These are phyloP conservation scores for Eimeria zaria DNA, from an alignment of 169 alveolate genomes.

Conservation along the genomic window DNA sequence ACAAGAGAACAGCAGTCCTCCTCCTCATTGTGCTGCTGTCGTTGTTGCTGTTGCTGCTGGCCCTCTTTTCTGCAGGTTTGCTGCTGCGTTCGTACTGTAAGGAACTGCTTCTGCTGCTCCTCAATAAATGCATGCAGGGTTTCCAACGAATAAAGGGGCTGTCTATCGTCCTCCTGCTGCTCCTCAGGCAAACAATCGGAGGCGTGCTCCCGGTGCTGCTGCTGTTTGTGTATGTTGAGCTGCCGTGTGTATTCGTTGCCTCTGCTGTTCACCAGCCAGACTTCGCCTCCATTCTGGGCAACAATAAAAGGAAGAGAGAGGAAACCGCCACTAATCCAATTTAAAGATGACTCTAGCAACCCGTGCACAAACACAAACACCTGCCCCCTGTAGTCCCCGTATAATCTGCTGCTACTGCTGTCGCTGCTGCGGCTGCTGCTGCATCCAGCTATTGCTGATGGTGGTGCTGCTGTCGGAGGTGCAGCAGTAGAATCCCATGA, in stretches of 20 bases:
- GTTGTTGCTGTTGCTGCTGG: conserved; percentile 3
- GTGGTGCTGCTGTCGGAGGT: background rate
- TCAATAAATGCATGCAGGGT: conserved; percentile 22
- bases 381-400: conserved; percentile 66
- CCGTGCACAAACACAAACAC: conserved; percentile 94
- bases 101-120: conserved; percentile 11
- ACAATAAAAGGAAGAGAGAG: conserved; percentile 90
- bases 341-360: conserved; percentile 92
- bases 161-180: background rate
- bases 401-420: conserved; percentile 45
- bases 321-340: conserved; percentile 91
- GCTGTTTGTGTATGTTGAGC: conserved; percentile 4
- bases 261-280: conserved; percentile 95
- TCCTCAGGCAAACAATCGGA: background rate
- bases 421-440: conserved; percentile 46
- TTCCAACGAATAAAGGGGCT: background rate
- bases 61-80: background rate
- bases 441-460: background rate
- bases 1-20: conserved; percentile 61
- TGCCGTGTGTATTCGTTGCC: conserved; percentile 90
- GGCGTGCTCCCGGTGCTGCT: conserved; percentile 61
- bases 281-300: conserved; percentile 92
- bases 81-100: background rate
- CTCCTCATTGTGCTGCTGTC: background rate
- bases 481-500: background rate